Percentiles rank a stretch among this genome's conserved stretches.
These are phyloP conservation scores for Ceratobasidium sp. DNA, from an alignment of 1,284 basidiomycete species.

Conservation along the genomic window DNA sequence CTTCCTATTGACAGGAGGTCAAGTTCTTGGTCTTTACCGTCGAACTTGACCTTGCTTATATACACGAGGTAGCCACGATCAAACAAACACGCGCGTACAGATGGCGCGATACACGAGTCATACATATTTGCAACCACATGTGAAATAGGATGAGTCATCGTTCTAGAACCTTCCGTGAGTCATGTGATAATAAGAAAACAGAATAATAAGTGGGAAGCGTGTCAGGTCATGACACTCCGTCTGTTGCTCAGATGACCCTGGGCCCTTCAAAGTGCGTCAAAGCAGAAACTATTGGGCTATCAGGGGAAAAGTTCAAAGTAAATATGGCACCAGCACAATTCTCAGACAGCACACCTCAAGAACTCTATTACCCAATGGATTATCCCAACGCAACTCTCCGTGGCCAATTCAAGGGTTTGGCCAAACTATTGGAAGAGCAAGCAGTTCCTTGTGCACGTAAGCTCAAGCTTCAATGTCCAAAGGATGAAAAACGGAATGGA, in stretches of 20 bases:
- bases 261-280: constrained; percentile 4
- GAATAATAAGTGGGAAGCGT: too few species aligned
- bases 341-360: constrained; percentile 47
- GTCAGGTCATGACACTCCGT: constrained; percentile 55
- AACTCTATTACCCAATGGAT: constrained; percentile 51
- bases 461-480: constrained; percentile 42
- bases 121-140: too few species aligned
- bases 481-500: neutral
- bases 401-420: constrained; percentile 56
- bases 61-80: too few species aligned
- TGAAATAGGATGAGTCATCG: too few species aligned
- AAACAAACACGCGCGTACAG: too few species aligned
- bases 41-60: too few species aligned
- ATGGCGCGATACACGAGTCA: too few species aligned
- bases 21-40: too few species aligned
- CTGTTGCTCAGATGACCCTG: constrained; percentile 52
- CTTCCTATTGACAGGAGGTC: too few species aligned
- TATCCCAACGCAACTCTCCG: constrained; percentile 49
- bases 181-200: too few species aligned
- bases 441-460: constrained; percentile 42
- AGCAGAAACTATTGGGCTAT: neutral
- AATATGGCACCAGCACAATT: constrained; percentile 41
- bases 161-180: too few species aligned
- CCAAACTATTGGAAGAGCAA: constrained; percentile 51
- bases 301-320: constrained; percentile 48